These are phyloP conservation scores for Zoysia japonica DNA, from an alignment of 176 grass and related monocot genomes.

Conservation along the genomic window DNA sequence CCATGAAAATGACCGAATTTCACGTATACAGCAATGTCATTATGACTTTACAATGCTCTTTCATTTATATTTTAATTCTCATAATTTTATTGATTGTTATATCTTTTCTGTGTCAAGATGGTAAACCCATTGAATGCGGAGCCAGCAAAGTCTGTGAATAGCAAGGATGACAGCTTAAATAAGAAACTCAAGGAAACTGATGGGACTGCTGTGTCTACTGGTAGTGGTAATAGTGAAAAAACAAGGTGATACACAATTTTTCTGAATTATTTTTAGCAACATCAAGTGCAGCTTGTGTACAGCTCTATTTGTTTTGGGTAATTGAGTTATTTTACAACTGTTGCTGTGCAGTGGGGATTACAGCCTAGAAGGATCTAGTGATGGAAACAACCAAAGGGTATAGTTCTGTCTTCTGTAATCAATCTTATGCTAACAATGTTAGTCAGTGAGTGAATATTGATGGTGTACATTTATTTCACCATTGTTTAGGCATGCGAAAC, in stretches of 20 bases:
- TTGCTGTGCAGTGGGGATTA: constrained; percentile 45
- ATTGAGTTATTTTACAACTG: constrained; percentile 21
- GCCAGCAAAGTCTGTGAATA: constrained; percentile 62
- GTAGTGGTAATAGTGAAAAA: constrained; percentile 58
- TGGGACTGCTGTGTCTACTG: constrained; percentile 48
- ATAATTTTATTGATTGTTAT: constrained; percentile 22
- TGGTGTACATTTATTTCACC: background rate
- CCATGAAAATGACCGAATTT: background rate
- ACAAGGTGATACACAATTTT: constrained; percentile 40
- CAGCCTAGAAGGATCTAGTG: constrained; percentile 71
- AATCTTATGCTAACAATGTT: background rate
- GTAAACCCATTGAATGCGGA: constrained; percentile 65
- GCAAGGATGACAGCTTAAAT: constrained; percentile 50
- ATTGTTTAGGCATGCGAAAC: constrained; percentile 41
- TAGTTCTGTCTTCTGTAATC: constrained; percentile 8
- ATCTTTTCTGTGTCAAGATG: constrained; percentile 43
- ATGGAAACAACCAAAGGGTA: constrained; percentile 57
- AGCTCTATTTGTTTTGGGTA: constrained; percentile 18
- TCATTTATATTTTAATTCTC: background rate
- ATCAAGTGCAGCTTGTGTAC: background rate
- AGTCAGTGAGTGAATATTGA: constrained; percentile 14
- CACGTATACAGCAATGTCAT: background rate
- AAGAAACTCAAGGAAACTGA: constrained; percentile 64
- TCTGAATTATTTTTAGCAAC: background rate
- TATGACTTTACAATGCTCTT: background rate